Conservation (phyloP, 2,329 filamentous ascomycete genomes). For the Alternaria panax region DNA sequence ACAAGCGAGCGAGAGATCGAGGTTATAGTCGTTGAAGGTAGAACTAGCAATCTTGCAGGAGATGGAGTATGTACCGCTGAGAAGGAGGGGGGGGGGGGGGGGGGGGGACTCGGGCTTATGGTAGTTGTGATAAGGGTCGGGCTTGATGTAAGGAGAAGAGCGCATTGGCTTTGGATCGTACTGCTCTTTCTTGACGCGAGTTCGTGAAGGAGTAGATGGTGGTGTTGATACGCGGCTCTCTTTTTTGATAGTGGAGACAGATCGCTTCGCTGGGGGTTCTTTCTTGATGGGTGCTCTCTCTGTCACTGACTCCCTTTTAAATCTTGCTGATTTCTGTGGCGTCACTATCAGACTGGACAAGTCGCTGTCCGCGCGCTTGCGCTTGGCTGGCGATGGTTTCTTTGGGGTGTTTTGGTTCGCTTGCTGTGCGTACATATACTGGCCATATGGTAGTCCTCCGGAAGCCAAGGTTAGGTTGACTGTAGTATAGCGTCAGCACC, state of each 20-base stretch:
- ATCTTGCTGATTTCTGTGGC: slow-evolving; percentile 8
- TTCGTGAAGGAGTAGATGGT: slow-evolving; percentile 14
- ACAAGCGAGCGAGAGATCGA: slow-evolving; percentile 47
- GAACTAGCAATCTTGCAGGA: slow-evolving; percentile 30
- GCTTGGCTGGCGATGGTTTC: slow-evolving; percentile 7
- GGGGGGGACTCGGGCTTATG: slow-evolving; percentile 9
- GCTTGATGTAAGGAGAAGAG: slow-evolving; percentile 5
- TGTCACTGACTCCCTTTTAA: too few species aligned
- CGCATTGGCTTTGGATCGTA: background rate
- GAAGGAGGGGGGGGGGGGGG: slow-evolving; percentile 32
- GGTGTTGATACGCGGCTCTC: background rate
- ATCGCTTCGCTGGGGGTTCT: background rate
- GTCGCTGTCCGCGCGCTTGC: slow-evolving; percentile 2
- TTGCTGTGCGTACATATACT: background rate
- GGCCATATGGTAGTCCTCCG: background rate
- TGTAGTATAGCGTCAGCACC: background rate
- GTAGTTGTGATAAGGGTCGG: slow-evolving; percentile 3
- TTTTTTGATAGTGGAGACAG: background rate
- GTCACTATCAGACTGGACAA: background rate
- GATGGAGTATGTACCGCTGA: slow-evolving; percentile 59
- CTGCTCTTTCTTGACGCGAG: slow-evolving; percentile 15
- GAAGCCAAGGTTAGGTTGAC: slow-evolving; percentile 13
- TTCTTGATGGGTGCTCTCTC: too few species aligned
- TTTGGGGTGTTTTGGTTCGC: background rate
- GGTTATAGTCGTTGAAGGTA: slow-evolving; percentile 33